phyloP scores from a whole-genome alignment of 2,329 filamentous ascomycete genomes.

The Epichloe elymi region DNA sequence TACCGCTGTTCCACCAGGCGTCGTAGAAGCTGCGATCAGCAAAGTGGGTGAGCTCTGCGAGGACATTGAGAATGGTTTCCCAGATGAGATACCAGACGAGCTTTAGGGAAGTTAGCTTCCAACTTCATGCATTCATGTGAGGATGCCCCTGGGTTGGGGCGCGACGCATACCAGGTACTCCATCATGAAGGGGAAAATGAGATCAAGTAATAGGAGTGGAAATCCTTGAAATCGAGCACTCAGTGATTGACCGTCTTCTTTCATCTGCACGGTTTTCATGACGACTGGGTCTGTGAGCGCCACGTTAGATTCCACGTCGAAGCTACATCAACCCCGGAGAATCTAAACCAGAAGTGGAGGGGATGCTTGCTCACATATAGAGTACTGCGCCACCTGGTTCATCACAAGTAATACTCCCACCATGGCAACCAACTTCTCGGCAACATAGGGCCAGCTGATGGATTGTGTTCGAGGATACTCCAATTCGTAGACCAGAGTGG shows the following conservation, averaged over 20 bases:
- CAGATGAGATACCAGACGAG: slow-evolving; percentile 73
- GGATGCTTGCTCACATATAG: slow-evolving; percentile 38
- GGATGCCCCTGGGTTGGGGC: too few relatives aligned
- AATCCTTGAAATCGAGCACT: slow-evolving; percentile 51
- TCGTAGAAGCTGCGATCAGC: slow-evolving; percentile 63
- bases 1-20: slow-evolving; percentile 49
- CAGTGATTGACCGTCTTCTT: slow-evolving; percentile 50
- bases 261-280: slow-evolving; percentile 51
- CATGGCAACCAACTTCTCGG: slow-evolving; percentile 56
- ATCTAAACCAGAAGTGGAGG: too few relatives aligned
- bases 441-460: slow-evolving; percentile 63
- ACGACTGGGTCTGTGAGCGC: slow-evolving; percentile 48
- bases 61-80: slow-evolving; percentile 60
- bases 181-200: slow-evolving; percentile 68
- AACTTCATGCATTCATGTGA: too few relatives aligned
- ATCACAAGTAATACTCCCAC: slow-evolving; percentile 65
- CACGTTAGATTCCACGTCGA: slow-evolving; percentile 3
- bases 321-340: background rate
- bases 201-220: slow-evolving; percentile 61
- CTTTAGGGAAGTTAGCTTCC: background rate
- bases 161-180: slow-evolving; percentile 46
- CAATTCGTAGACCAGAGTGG: slow-evolving; percentile 67
- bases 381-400: slow-evolving; percentile 65
- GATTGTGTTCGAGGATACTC: slow-evolving; percentile 57
- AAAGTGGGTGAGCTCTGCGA: slow-evolving; percentile 65